Evolutionary conservation across 2,329 filamentous ascomycete genomes (phyloP), one percentile per base, ranked within the genome.

Genomic region (Clathrospora elynae): DNA sequence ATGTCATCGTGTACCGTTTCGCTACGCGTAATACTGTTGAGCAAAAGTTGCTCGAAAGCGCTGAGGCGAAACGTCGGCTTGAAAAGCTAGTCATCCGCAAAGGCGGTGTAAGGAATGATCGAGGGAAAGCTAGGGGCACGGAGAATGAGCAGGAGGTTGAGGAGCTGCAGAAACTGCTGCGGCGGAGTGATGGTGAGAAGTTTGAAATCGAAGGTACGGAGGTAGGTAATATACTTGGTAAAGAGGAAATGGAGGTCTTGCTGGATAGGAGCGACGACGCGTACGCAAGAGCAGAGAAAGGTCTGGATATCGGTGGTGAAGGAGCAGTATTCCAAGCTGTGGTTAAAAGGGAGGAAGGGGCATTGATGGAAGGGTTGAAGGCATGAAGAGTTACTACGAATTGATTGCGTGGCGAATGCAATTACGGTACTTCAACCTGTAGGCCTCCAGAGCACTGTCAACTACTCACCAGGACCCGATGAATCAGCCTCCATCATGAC

Each of bases 71-170:
- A 71, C 85, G 93, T 0, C 81, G 91, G 1, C 78, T 99, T 0
- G 93, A 99, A 67, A 95, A 96, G 65, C 77, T 99, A 0, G 90
- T 99, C 5, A 99, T 99, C 61, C 88, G 92, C 49, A 97, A 97
- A 67, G 92, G 92, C 75, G 28, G 74, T 63, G 37, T 82, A 49
- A 80, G 14, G 80, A 90, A 66, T 32, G 49, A 74, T 88, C 16
- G 79, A 77, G 49, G 78, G 73, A 87, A 24, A 84, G 84, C 59
- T 6, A 46, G 49, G 32, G 46, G 63, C 20, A 17, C 47, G n/a
- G 66, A 67, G 8, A 68, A 65, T 33, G 66, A 72, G 11, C 74
- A 72, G 14, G 75, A 77, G 36, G 65, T 78, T 38, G 71, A 75
- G 18, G 76, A 78, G 49, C 46, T 79, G 55, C 73, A 75, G 61